These are phyloP conservation scores for Hymenoscyphus repandus DNA, from an alignment of 2,329 filamentous ascomycete genomes.

Conservation along the genomic window DNA sequence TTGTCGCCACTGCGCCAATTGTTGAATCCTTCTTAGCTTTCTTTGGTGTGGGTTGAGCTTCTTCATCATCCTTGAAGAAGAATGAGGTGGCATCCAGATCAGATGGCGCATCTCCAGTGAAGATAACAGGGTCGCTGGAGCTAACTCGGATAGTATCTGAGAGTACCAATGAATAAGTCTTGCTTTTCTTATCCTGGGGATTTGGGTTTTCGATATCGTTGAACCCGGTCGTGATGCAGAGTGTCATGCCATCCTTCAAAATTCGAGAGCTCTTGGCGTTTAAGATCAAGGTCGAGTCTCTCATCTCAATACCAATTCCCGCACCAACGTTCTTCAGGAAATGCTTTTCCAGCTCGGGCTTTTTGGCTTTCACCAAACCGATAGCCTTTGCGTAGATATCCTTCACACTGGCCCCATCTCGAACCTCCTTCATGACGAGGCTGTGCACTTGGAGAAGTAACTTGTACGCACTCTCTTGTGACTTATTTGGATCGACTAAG, in stretches of 20 bases:
- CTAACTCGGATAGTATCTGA: slow-evolving; percentile 92
- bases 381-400: slow-evolving; percentile 90
- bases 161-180: slow-evolving; percentile 81
- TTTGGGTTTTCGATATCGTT: slow-evolving; percentile 82
- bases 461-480: slow-evolving; percentile 92
- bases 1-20: slow-evolving; percentile 82
- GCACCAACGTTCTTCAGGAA: slow-evolving; percentile 90
- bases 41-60: slow-evolving; percentile 78
- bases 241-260: slow-evolving; percentile 94
- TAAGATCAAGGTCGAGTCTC: slow-evolving; percentile 75
- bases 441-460: slow-evolving; percentile 80
- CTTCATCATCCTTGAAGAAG: slow-evolving; percentile 97
- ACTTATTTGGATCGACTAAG: slow-evolving; percentile 93
- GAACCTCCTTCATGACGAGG: slow-evolving; percentile 82
- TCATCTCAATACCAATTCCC: slow-evolving; percentile 87
- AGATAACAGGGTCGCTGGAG: slow-evolving; percentile 71
- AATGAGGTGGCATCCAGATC: slow-evolving; percentile 94
- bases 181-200: slow-evolving; percentile 84
- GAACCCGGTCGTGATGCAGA: slow-evolving; percentile 85
- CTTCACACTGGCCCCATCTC: slow-evolving; percentile 79
- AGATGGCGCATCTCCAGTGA: slow-evolving; percentile 87
- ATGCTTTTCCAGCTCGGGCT: slow-evolving; percentile 90
- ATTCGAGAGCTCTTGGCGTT: slow-evolving; percentile 80
- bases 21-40: slow-evolving; percentile 82
- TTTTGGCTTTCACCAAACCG: slow-evolving; percentile 75